Percentiles rank a stretch among this genome's conserved stretches.
phyloP scores from a whole-genome alignment of 2,329 filamentous ascomycete species.

The Penicillium janthinellum region DNA sequence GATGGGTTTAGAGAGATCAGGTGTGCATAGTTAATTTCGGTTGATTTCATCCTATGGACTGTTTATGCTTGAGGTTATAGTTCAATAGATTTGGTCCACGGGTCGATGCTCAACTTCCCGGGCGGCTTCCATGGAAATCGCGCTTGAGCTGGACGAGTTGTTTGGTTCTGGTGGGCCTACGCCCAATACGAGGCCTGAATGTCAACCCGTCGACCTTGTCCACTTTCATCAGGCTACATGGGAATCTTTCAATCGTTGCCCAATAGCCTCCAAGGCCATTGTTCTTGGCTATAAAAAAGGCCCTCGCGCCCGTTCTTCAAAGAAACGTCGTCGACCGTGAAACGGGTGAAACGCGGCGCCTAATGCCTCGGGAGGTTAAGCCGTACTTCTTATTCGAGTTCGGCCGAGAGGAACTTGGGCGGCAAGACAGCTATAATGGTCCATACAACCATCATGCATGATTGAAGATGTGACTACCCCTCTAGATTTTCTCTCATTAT shows the following conservation, averaged over 20 bases:
- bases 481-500: background rate
- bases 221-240: background rate
- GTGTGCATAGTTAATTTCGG: background rate
- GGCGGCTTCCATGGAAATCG: slow-evolving; percentile 1
- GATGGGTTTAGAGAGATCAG: background rate
- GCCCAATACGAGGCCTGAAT: background rate
- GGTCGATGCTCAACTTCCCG: slow-evolving; percentile 1
- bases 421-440: background rate
- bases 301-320: background rate
- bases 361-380: background rate
- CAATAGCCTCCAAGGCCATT: background rate
- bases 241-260: background rate
- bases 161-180: slow-evolving; percentile 1
- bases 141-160: background rate
- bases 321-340: background rate
- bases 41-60: background rate
- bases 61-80: background rate
- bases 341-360: background rate
- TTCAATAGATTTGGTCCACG: background rate
- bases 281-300: background rate
- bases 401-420: background rate
- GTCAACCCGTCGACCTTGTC: background rate
- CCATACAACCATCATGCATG: no score
- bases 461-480: background rate
- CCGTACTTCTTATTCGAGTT: background rate